Percentiles rank a stretch among this genome's conserved stretches.
Conservation (phyloP, 192 early-diverging fungal species). For the Mortierella alpina region DNA sequence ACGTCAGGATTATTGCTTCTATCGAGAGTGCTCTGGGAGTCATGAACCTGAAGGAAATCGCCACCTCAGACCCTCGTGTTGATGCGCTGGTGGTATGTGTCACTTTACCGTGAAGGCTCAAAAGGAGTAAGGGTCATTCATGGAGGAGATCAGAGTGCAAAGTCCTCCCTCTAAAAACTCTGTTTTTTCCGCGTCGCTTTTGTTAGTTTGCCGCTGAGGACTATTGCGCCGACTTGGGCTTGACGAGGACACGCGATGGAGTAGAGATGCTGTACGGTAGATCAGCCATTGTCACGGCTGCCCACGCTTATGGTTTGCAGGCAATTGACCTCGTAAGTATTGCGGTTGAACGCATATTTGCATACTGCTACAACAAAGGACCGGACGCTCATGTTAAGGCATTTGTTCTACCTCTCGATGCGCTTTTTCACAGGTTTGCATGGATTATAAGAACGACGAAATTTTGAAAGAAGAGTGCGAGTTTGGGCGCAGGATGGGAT, state of each 20-base stretch:
- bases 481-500: conserved; percentile 92
- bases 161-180: too few relatives aligned
- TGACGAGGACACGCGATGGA: conserved; percentile 78
- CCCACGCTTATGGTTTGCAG: conserved; percentile 86
- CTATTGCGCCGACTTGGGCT: conserved; percentile 89
- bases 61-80: conserved; percentile 74
- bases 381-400: neutral
- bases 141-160: too few relatives aligned
- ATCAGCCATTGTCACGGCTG: conserved; percentile 81
- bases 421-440: conserved; percentile 68
- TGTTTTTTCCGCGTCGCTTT: neutral
- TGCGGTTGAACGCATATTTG: too few relatives aligned
- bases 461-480: conserved; percentile 82
- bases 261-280: conserved; percentile 84
- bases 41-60: conserved; percentile 90
- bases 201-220: conserved; percentile 92
- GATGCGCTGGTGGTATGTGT: conserved; percentile 79
- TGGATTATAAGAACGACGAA: conserved; percentile 81
- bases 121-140: too few relatives aligned
- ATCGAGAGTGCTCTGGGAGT: conserved; percentile 91
- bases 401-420: neutral
- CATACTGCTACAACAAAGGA: neutral
- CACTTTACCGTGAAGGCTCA: neutral
- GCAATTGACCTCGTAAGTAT: conserved; percentile 88
- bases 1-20: conserved; percentile 85